phyloP scores from a whole-genome alignment of 2,329 filamentous ascomycete species.

The Fusarium hainanense region DNA sequence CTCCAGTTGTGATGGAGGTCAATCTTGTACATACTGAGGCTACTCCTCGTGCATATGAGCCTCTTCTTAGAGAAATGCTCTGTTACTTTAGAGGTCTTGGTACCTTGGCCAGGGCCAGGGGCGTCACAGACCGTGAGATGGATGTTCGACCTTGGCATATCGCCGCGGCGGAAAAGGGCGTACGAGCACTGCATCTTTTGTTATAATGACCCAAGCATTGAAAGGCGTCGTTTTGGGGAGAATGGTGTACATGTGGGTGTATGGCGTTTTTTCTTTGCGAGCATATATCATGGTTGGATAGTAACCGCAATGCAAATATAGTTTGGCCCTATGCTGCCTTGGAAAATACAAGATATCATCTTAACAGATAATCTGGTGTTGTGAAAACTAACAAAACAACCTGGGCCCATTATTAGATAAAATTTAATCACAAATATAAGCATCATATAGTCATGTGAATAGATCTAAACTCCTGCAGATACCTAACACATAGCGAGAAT shows the following conservation, averaged over 20 bases:
- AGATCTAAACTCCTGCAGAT: not conserved
- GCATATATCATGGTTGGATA: constrained; percentile 28
- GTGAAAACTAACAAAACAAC: not conserved
- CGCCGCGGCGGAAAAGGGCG: constrained; percentile 75
- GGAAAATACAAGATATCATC: not conserved
- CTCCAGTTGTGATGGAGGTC: constrained; percentile 70
- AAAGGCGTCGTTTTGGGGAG: constrained; percentile 26
- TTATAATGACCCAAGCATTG: constrained; percentile 59
- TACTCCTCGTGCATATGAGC: constrained; percentile 66
- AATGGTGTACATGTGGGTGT: constrained; percentile 19
- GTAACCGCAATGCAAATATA: constrained; percentile 16
- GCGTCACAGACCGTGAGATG: constrained; percentile 66
- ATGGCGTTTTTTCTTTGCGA: constrained; percentile 30
- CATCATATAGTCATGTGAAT: not conserved
- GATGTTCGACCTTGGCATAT: constrained; percentile 83
- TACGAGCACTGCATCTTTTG: constrained; percentile 71
- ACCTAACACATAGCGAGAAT: not conserved
- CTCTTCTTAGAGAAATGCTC: constrained; percentile 76
- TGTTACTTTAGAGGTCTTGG: constrained; percentile 75
- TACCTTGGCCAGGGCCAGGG: constrained; percentile 74
- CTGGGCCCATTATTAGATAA: not conserved
- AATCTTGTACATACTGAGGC: constrained; percentile 70
- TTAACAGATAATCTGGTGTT: not conserved
- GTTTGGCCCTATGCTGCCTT: not conserved
- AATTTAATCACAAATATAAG: not conserved